Percentiles rank a stretch among this genome's conserved stretches.
Evolutionary conservation across 2,329 filamentous ascomycete genomes (phyloP).

Genomic region (Fusarium pininemorale): DNA sequence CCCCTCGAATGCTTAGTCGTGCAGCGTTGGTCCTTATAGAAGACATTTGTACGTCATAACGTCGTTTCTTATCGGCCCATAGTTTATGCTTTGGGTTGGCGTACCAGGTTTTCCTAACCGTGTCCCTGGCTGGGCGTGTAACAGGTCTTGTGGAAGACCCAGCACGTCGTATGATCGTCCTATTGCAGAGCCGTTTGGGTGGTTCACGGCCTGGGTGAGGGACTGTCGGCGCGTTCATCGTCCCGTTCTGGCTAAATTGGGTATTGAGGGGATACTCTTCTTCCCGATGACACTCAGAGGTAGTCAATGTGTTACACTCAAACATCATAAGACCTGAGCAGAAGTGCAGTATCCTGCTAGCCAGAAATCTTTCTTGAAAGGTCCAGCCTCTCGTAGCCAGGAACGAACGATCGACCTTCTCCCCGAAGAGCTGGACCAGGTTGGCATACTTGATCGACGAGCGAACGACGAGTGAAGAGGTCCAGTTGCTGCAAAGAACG

Average conservation of each 20-base stretch:
- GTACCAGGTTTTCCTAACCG: rapidly evolving
- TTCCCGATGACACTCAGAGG: background rate
- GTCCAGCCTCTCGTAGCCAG: background rate
- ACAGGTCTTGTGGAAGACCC: background rate
- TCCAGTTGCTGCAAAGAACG: rapidly evolving
- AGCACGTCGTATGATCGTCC: background rate
- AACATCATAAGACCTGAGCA: background rate
- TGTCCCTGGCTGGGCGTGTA: rapidly evolving
- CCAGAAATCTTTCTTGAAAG: background rate
- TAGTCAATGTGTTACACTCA: background rate
- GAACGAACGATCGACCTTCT: background rate
- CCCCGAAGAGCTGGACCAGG: rapidly evolving
- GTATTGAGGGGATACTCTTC: rapidly evolving
- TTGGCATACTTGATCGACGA: background rate
- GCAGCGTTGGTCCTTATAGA: background rate
- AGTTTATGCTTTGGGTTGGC: rapidly evolving
- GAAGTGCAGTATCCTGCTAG: background rate
- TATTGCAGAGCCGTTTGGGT: background rate
- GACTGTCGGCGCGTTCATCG: rapidly evolving
- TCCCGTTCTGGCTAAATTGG: rapidly evolving
- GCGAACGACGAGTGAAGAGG: rapidly evolving
- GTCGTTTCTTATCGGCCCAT: rapidly evolving
- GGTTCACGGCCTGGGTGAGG: background rate
- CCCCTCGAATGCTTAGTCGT: rapidly evolving
- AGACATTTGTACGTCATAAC: rapidly evolving